These are phyloP conservation scores for Ostreobium quekettii DNA, from an alignment of 139 green algal species.

Conservation along the genomic window DNA sequence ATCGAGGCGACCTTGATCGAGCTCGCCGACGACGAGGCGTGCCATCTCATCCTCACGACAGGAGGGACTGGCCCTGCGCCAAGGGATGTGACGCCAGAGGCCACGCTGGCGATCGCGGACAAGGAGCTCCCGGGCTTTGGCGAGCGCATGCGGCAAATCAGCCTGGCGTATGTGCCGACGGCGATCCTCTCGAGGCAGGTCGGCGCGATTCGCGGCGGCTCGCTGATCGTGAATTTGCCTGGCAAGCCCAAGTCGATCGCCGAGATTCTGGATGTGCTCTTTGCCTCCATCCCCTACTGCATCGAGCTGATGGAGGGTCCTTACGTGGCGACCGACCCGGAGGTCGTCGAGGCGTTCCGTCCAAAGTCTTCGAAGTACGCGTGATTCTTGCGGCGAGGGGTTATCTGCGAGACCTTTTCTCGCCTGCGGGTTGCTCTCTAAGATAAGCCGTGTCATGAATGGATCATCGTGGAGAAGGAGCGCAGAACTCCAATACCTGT, in stretches of 20 bases:
- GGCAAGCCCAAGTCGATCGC: constrained; percentile 17
- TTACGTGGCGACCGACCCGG: constrained; percentile 13
- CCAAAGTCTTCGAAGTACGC: background rate
- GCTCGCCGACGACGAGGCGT: background rate
- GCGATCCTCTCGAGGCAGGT: background rate
- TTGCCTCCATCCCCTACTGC: constrained; percentile 24
- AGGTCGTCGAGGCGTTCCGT: constrained; percentile 17
- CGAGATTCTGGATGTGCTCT: constrained; percentile 22
- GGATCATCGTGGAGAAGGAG: too few species aligned
- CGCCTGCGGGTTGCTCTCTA: too few species aligned
- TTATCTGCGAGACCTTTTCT: too few species aligned
- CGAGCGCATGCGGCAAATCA: background rate
- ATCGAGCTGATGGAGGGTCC: constrained; percentile 25
- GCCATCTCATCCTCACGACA: background rate
- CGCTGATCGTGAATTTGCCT: constrained; percentile 2
- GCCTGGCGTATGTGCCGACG: background rate
- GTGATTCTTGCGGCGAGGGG: too few species aligned
- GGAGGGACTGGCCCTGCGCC: background rate
- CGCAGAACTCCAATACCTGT: too few species aligned
- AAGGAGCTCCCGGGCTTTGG: constrained; percentile 1
- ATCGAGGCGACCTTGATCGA: too few species aligned
- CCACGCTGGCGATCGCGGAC: background rate
- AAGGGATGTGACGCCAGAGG: background rate
- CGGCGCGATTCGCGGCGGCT: background rate
- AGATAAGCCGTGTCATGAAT: too few species aligned